Evolutionary conservation across 495 filamentous ascomycete species (phyloP), one percentile per base, ranked within the genome.

Genomic region (Ascobolus immersus): DNA sequence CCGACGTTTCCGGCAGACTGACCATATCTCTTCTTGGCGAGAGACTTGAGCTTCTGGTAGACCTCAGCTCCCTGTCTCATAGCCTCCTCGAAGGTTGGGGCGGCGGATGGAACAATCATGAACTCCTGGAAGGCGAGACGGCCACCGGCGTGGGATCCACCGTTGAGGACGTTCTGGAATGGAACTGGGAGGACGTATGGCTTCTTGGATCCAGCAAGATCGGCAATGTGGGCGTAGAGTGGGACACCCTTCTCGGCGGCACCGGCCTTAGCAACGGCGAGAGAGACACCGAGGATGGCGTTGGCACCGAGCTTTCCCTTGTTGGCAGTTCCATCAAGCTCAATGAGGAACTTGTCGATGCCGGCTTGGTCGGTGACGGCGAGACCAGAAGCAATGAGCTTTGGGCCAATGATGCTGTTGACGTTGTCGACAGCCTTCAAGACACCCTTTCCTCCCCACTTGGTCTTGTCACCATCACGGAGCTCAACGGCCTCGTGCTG

Each of bases 111-210:
- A 31, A 94, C 89, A 48, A 99, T 92, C 89, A 99, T 99, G 71
- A 99, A 99, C 59, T 99, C 89, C 61, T 99, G 89, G 74, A 99
- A 99, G 41, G 89, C 89, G 37, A 99, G 65, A 55, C 86, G 79
- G 49, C 89, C 89, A 67, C 89, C 89, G 42, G 89, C 89, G 64
- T 99, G 89, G 49, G 84, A 94, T 41, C 64, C 86, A 60, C 89
- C 89, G 59, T 99, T 99, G 40, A 99, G 68, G 52, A 99, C 89
- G 64, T 99, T 99, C 80, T 81, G 77, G 76, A 99, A 99, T 42
- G 89, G 89, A 36, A 99, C 89, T 34, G 89, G 89, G 8, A 99
- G 74, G 39, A 99, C 89, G 51, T 90, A 99, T 50, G 89, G 89
- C 74, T 99, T 92, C 75, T 94, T 93, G 56, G 86, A 94, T 43